Evolutionary conservation across 768 basidiomycete species (phyloP), one percentile per base, ranked within the genome.

Genomic region (Podaxis sp.): DNA sequence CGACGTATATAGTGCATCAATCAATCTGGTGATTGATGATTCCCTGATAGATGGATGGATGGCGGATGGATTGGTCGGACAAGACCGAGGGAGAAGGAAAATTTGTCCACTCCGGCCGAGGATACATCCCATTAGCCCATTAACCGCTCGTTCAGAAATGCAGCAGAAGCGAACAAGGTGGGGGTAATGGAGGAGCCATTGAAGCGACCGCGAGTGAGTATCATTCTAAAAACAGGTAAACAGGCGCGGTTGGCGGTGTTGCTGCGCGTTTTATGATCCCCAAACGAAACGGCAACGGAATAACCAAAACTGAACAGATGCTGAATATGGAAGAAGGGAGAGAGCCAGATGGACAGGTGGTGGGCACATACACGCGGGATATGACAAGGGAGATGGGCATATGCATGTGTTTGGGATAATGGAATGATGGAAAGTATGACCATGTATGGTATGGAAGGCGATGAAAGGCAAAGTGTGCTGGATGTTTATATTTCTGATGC

Each of bases 1-100:
- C 54, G 38, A 26, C 33, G 19, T 36, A 59, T 52, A 24, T 26
- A 39, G 22, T 39, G 38, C 49, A 59, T 59, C 59, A 59, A 59
- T 52, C 30, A 36, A 49, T 59, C 59, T 2, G 36, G 13, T 52
- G 59, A 51, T 36, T 38, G 59, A 52, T 39, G 49, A 52, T 49
- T 24, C 28, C 13, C 24, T 56, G 54, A 58, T 59, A 36, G 57
- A 59, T 59, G 46, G 51, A 59, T 52, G 36, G 59, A 52, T 52
- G 58, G 19, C 36, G 59, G 36, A 40, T 40, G 36, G 38, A 56
- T 26, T 39, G 54, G 39, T 19, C 22, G 22, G 54, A 26, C 19
- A 38, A 22, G 54, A 26, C 49, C 36, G 59, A 52, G 59, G 49
- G 30, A 49, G 33, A 59, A 59, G 39, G 48, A 59, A 59, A 52